These are phyloP conservation scores for Apiospora malaysiana DNA, from an alignment of 2,329 filamentous ascomycete genomes.

Conservation along the genomic window DNA sequence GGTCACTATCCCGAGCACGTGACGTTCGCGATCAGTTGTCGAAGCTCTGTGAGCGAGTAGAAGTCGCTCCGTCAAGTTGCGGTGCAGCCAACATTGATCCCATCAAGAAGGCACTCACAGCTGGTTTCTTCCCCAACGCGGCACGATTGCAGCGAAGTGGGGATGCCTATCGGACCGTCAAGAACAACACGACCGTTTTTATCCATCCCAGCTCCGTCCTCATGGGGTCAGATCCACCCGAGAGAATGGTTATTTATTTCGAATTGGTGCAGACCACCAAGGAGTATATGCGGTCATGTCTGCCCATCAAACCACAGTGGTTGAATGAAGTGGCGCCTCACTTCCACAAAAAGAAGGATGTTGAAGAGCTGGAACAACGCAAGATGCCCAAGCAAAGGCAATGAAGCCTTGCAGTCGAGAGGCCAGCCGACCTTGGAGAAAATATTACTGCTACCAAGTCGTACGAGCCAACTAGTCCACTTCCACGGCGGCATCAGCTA, in stretches of 20 bases:
- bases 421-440: neutral
- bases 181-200: constrained; percentile 86
- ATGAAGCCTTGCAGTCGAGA: neutral
- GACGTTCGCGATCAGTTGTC: constrained; percentile 92
- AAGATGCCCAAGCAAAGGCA: constrained; percentile 67
- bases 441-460: neutral
- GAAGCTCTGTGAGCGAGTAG: constrained; percentile 91
- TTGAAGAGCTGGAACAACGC: constrained; percentile 82
- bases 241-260: constrained; percentile 86
- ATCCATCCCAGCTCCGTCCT: constrained; percentile 89
- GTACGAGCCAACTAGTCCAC: too few species aligned
- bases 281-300: constrained; percentile 89
- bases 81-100: constrained; percentile 76
- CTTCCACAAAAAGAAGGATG: constrained; percentile 90
- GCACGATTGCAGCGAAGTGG: constrained; percentile 83
- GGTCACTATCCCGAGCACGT: constrained; percentile 84
- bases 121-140: constrained; percentile 94
- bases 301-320: constrained; percentile 87
- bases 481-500: too few species aligned
- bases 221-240: constrained; percentile 75
- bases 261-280: constrained; percentile 83
- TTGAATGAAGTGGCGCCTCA: constrained; percentile 89
- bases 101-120: constrained; percentile 86
- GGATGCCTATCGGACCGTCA: constrained; percentile 88
- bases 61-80: constrained; percentile 74